Evolutionary conservation across 78 protist genomes (phyloP).

Genomic region (Speleostelium caveatum): DNA sequence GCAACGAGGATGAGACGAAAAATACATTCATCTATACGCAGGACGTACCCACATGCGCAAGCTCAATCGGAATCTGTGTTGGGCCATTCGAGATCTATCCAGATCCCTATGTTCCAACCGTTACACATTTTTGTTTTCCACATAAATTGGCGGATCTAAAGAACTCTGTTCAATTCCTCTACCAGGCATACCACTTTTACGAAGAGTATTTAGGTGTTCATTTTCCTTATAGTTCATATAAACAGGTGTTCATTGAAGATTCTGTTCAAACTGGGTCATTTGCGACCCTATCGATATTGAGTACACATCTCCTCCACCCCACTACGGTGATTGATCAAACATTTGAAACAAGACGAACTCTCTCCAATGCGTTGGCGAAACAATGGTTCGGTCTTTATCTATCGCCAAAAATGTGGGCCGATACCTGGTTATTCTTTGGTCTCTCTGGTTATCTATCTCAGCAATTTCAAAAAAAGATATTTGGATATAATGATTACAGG

Average conservation of each 20-base stretch:
- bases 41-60: constrained; percentile 51
- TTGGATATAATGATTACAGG: constrained; percentile 71
- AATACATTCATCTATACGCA: constrained; percentile 60
- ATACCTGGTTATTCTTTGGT: constrained; percentile 47
- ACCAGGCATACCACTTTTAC: constrained; percentile 45
- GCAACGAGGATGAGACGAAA: constrained; percentile 55
- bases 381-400: constrained; percentile 68
- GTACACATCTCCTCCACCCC: constrained; percentile 58
- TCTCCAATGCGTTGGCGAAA: constrained; percentile 14
- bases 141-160: constrained; percentile 60
- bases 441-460: constrained; percentile 32
- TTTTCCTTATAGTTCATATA: constrained; percentile 61
- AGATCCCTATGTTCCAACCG: constrained; percentile 38
- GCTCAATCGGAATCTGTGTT: constrained; percentile 47
- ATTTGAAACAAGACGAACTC: constrained; percentile 37
- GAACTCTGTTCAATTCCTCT: constrained; percentile 61
- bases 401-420: constrained; percentile 48
- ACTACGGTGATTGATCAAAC: constrained; percentile 68
- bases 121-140: constrained; percentile 82
- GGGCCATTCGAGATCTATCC: constrained; percentile 78
- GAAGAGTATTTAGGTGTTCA: constrained; percentile 77
- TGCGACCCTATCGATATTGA: constrained; percentile 46
- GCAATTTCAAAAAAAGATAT: constrained; percentile 53
- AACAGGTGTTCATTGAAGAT: constrained; percentile 80
- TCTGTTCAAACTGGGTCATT: background rate